A percentile compares a stretch with the other conserved stretches of the same genome.
Conservation (phyloP, 805 yeast species). For the Zygosaccharomyces bailii region DNA sequence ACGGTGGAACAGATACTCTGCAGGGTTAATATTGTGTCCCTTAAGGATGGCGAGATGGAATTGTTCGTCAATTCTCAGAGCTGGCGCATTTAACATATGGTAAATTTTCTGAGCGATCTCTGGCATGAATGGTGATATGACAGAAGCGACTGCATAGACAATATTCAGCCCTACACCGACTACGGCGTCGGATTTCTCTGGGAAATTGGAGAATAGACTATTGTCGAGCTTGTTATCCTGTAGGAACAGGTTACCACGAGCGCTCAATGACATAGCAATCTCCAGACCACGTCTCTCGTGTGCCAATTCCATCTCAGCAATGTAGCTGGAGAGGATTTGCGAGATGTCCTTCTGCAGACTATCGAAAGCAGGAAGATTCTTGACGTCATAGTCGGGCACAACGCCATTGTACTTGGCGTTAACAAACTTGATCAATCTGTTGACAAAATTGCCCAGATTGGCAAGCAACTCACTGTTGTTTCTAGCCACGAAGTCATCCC, state of each 20-base stretch:
- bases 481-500: constrained; percentile 93
- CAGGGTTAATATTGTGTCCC: constrained; percentile 87
- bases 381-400: constrained; percentile 61
- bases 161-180: constrained; percentile 88
- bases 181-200: constrained; percentile 85
- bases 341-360: constrained; percentile 56
- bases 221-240: constrained; percentile 96
- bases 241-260: constrained; percentile 91
- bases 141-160: constrained; percentile 77
- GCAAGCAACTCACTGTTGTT: constrained; percentile 93
- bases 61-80: constrained; percentile 69
- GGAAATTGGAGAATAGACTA: constrained; percentile 67
- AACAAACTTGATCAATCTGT: constrained; percentile 86
- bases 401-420: constrained; percentile 90
- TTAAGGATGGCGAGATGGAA: constrained; percentile 64
- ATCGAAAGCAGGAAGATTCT: constrained; percentile 47
- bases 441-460: constrained; percentile 93
- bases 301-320: constrained; percentile 69
- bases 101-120: constrained; percentile 66
- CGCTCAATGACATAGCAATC: constrained; percentile 82
- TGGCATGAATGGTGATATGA: constrained; percentile 89
- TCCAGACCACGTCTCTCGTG: constrained; percentile 88
- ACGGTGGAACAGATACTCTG: constrained; percentile 87
- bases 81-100: constrained; percentile 80
- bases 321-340: constrained; percentile 56